Base-by-base conservation (phyloP, 2,329 filamentous ascomycete genomes). In the Hansfordia pulvinata region DNA sequence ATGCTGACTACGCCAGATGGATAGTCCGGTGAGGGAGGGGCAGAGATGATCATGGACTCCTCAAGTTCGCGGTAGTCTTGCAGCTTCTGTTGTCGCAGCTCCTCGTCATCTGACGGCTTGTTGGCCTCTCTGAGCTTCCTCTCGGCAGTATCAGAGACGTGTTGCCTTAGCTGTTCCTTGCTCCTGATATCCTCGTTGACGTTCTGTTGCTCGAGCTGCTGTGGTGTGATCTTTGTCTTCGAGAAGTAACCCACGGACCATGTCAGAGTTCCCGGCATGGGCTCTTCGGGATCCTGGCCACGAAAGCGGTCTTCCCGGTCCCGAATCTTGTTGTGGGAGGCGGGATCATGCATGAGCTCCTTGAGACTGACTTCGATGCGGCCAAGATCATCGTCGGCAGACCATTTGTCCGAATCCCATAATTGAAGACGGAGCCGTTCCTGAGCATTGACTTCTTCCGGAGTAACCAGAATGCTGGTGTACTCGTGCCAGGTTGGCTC, bases 231-330 rank as follows among this genome's bases (percentile, higher is more conserved):
- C 25, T 63, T 58, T 2, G 64, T 66, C 48, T 83, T 83, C 20
- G 69, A 60, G 40, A 73, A 83, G 45, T 81, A 83, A 1, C 77
- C 77, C 4, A 83, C 66, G 13, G 67, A 71, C 77, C 77, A 83
- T 17, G 64, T 56, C 8, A 83, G 50, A 30, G 69, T 72, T 2
- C 77, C 77, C 0, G 77, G 76, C 70, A 82, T 77, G 3, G 61
- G 56, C 38, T 81, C 69, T 3, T 71, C 72, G 0, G 65, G 58
- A 35, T 77, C 74, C 27, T 80, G 57, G 4, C 74, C 72, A 20
- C 57, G 59, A 44, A 83, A 76, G 2, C 71, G 63, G 43, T 83
- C 78, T 32, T 66, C 59, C 2, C 78, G 62, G 21, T 76, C 59
- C 28, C 59, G 60, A 54, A 81, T 70, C 32, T 56, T 64, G 27